A percentile compares a stretch with the other conserved stretches of the same genome.
phyloP scores from a whole-genome alignment of 176 grass and related monocot species.

The Bromus sterilis region DNA sequence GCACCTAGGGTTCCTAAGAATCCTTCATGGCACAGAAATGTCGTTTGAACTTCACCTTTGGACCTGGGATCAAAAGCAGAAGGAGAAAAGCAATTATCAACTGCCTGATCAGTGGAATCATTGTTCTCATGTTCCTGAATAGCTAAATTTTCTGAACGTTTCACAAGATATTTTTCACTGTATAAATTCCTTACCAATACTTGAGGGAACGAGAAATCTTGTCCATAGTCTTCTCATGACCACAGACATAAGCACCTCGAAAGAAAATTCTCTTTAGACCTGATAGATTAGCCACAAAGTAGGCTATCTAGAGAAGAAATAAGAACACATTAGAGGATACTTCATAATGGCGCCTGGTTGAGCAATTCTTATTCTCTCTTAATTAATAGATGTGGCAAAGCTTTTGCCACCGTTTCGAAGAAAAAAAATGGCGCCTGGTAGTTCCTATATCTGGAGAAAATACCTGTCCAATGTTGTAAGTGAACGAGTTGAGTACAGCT shows the following conservation, averaged over 20 bases:
- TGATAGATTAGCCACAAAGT: slow-evolving; percentile 93
- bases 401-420: too few species aligned
- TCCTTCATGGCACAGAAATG: slow-evolving; percentile 91
- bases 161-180: not conserved
- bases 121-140: not conserved
- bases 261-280: slow-evolving; percentile 95
- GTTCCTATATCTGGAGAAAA: not conserved
- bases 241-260: slow-evolving; percentile 88
- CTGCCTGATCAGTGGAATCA: not conserved
- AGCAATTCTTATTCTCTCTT: too few species aligned
- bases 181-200: slow-evolving; percentile 63
- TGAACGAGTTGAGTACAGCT: slow-evolving; percentile 88
- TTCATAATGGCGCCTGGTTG: not conserved
- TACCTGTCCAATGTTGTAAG: slow-evolving; percentile 97
- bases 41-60: slow-evolving; percentile 96
- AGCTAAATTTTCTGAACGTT: not conserved
- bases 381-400: too few species aligned
- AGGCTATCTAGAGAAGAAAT: slow-evolving; percentile 73
- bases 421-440: not conserved
- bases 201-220: slow-evolving; percentile 93
- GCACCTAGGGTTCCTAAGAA: slow-evolving; percentile 96
- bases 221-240: slow-evolving; percentile 91
- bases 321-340: not conserved
- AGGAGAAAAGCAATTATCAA: not conserved
- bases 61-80: slow-evolving; percentile 49